A percentile compares a stretch with the other conserved stretches of the same genome.
These are phyloP conservation scores for Lycium barbarum DNA, from an alignment of 257 asterid genomes.

Conservation along the genomic window DNA sequence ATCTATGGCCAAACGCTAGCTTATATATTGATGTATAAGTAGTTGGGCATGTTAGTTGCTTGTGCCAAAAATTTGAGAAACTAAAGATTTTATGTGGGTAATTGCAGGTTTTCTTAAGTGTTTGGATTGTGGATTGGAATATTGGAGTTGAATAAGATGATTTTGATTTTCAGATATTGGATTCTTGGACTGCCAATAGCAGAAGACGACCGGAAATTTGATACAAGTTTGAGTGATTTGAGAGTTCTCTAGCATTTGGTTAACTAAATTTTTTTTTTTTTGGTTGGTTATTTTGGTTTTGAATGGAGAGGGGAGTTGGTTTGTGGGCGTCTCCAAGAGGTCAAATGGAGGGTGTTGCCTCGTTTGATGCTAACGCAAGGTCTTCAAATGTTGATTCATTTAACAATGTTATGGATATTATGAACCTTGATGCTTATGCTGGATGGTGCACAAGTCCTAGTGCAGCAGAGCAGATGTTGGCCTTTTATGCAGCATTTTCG, in stretches of 20 bases:
- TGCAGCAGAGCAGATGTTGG: slow-evolving; percentile 63
- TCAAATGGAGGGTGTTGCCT: slow-evolving; percentile 46
- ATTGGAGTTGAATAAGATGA: slow-evolving; percentile 32
- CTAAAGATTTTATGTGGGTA: not conserved
- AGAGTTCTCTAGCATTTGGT: slow-evolving; percentile 28
- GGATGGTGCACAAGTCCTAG: slow-evolving; percentile 76
- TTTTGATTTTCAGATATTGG: slow-evolving; percentile 35
- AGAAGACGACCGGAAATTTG: slow-evolving; percentile 28
- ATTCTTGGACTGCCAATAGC: slow-evolving; percentile 35
- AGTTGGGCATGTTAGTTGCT: not conserved
- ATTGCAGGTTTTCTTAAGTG: slow-evolving; percentile 13
- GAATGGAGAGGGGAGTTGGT: slow-evolving; percentile 33
- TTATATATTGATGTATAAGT: not conserved
- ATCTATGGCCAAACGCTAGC: too few species aligned
- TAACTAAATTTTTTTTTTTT: not conserved
- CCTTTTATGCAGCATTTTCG: slow-evolving; percentile 51
- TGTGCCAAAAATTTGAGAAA: not conserved
- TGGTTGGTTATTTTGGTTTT: not conserved
- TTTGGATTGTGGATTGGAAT: slow-evolving; percentile 23
- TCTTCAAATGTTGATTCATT: slow-evolving; percentile 48
- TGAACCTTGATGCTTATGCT: slow-evolving; percentile 65
- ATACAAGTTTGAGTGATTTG: not conserved
- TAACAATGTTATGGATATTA: slow-evolving; percentile 52
- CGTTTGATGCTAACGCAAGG: slow-evolving; percentile 44
- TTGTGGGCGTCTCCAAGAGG: slow-evolving; percentile 39